Percentiles rank a stretch among this genome's conserved stretches.
phyloP scores from a whole-genome alignment of 179 eudicot species.

The Beta lomatogona region DNA sequence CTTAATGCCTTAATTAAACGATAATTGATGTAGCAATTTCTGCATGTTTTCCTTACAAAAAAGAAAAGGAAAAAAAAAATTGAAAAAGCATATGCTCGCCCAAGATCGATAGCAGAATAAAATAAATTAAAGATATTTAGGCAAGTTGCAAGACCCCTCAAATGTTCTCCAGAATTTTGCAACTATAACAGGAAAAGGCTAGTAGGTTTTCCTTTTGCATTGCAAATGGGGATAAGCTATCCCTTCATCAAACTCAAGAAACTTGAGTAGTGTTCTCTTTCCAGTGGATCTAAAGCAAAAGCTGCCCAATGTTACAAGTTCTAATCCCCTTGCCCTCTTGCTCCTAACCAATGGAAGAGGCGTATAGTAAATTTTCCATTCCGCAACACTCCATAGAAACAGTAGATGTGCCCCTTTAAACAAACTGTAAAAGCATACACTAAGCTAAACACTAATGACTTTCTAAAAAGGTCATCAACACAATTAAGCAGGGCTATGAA shows the following conservation, averaged over 20 bases:
- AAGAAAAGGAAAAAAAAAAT: not conserved
- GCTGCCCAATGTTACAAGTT: not conserved
- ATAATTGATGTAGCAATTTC: not conserved
- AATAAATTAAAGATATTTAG: not conserved
- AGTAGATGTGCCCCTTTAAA: not conserved
- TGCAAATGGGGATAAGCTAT: not conserved
- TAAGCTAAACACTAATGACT: not conserved
- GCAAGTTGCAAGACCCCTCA: not conserved
- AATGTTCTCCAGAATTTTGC: not conserved
- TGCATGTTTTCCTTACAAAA: not conserved
- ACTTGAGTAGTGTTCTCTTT: too few relatives aligned
- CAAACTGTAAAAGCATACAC: not conserved
- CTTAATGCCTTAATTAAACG: not conserved
- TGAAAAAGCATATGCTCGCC: not conserved
- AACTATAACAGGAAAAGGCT: not conserved
- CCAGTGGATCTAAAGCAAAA: too few relatives aligned
- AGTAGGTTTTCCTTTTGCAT: not conserved
- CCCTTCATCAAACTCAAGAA: not conserved
- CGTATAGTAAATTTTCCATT: not conserved
- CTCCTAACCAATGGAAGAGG: conserved; percentile 1
- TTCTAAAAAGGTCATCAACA: not conserved
- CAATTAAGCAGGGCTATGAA: not conserved
- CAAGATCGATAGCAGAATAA: not conserved
- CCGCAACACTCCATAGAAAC: not conserved
- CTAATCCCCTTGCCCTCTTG: not conserved